A percentile compares a stretch with the other conserved stretches of the same genome.
These are phyloP conservation scores for Draba incana DNA, from an alignment of 345 rosid genomes.

Conservation along the genomic window DNA sequence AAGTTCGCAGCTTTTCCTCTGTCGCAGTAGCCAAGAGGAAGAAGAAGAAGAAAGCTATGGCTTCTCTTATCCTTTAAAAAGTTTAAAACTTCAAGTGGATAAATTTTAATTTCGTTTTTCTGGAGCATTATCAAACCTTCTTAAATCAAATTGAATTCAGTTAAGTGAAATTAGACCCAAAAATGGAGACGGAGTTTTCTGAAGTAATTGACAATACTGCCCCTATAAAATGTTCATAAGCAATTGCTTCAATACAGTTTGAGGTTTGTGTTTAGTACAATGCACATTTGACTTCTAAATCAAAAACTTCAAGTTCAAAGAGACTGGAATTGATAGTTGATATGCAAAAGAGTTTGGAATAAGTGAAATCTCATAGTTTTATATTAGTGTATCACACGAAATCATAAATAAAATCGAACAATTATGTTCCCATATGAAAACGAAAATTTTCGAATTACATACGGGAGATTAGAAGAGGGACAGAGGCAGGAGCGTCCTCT, in stretches of 20 bases:
- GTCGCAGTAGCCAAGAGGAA: conserved; percentile 16
- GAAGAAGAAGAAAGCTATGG: conserved; percentile 15
- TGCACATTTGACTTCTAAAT: too few relatives aligned
- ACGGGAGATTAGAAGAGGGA: conserved; percentile 86
- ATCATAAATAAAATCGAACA: conserved; percentile 3
- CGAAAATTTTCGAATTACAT: conserved; percentile 43
- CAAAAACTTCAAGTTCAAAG: too few relatives aligned
- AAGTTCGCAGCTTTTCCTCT: conserved; percentile 32
- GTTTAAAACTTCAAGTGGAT: conserved; percentile 18
- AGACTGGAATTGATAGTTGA: too few relatives aligned
- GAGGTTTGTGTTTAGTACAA: too few relatives aligned
- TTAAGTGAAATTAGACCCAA: background rate
- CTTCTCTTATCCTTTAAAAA: conserved; percentile 34
- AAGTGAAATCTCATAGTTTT: background rate
- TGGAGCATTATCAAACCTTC: too few relatives aligned
- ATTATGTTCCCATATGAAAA: background rate
- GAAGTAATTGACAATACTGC: background rate
- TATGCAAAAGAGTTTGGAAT: background rate
- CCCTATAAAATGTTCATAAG: background rate
- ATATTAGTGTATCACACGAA: background rate
- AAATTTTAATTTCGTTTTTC: conserved; percentile 1
- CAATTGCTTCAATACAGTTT: background rate
- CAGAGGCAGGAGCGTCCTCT: conserved; percentile 66
- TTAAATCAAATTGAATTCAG: conserved; percentile 1
- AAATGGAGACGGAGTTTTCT: conserved; percentile 6